A percentile compares a stretch with the other conserved stretches of the same genome.
Evolutionary conservation across 1,139 yeast genomes (phyloP).

Genomic region (Kurtzmaniella natalensis): DNA sequence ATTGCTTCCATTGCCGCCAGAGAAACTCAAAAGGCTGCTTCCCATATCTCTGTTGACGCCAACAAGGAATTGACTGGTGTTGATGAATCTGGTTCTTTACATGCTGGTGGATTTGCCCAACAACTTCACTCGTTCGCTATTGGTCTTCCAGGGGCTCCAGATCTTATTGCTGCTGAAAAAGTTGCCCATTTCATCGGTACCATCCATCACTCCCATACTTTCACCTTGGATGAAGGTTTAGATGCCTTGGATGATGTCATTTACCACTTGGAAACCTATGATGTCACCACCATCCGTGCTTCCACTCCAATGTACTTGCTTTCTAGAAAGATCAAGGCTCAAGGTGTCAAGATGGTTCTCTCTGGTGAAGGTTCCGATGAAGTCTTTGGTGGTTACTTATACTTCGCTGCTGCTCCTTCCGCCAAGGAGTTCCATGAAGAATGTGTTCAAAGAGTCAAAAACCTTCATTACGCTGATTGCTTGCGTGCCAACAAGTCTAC

Average conservation of each 20-base stretch:
- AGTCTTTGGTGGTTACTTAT: constrained; percentile 96
- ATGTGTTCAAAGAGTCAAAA: constrained; percentile 92
- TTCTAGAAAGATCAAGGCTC: constrained; percentile 96
- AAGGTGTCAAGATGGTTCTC: constrained; percentile 98
- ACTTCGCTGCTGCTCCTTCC: constrained; percentile 94
- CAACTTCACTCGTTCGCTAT: constrained; percentile 93
- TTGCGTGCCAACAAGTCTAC: constrained; percentile 98
- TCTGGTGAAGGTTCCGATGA: constrained; percentile 99
- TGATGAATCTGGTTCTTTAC: constrained; percentile 80
- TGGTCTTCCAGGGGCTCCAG: constrained; percentile 98
- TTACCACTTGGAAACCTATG: constrained; percentile 93
- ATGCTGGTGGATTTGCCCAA: constrained; percentile 68
- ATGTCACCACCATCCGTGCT: constrained; percentile 97
- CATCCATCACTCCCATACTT: constrained; percentile 95
- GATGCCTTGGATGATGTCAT: constrained; percentile 95
- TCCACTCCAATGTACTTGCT: constrained; percentile 98
- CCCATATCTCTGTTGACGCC: constrained; percentile 45
- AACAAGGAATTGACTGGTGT: constrained; percentile 80
- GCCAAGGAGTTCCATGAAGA: constrained; percentile 91
- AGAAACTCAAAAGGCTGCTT: constrained; percentile 81
- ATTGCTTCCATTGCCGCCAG: constrained; percentile 97
- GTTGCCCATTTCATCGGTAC: constrained; percentile 96
- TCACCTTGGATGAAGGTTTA: constrained; percentile 92
- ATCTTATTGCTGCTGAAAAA: constrained; percentile 90
- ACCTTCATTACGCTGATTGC: constrained; percentile 96